These are phyloP conservation scores for Fusarium concolor DNA, from an alignment of 2,329 filamentous ascomycete genomes.

Conservation along the genomic window DNA sequence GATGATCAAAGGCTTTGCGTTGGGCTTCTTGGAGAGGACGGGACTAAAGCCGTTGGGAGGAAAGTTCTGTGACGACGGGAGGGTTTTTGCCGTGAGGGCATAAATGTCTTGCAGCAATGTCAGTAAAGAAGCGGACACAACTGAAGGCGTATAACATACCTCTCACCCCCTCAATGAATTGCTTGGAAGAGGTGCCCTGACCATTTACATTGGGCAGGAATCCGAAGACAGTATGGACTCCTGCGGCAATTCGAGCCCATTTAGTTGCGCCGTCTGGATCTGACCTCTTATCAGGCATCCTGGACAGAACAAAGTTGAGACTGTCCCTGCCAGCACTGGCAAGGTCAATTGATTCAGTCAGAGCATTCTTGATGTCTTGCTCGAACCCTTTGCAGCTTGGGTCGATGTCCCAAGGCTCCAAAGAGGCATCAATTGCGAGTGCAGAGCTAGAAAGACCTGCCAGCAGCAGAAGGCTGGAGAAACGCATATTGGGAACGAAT, in stretches of 20 bases:
- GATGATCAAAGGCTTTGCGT: conserved; percentile 5
- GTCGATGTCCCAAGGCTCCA: conserved; percentile 11
- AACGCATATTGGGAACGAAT: not conserved
- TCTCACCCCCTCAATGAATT: not conserved
- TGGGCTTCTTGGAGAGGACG: not conserved
- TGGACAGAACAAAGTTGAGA: not conserved
- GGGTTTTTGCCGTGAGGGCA: not conserved
- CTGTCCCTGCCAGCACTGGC: conserved; percentile 9
- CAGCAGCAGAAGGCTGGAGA: not conserved
- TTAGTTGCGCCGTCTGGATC: not conserved
- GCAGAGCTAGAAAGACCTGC: conserved; percentile 1
- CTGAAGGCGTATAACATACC: not conserved
- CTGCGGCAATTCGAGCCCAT: not conserved
- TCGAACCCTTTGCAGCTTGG: conserved; percentile 12
- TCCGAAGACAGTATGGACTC: not conserved
- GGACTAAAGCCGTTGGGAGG: conserved; percentile 8
- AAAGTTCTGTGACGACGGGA: not conserved
- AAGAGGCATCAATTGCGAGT: not conserved
- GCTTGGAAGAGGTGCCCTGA: not conserved
- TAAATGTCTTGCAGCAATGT: not conserved
- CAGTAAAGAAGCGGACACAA: not conserved
- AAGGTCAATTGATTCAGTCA: conserved; percentile 11
- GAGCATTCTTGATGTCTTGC: not conserved
- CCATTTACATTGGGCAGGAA: not conserved
- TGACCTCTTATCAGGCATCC: not conserved